phyloP scores from a whole-genome alignment of 1,284 basidiomycete genomes.

The Anthracocystis panici-leucophaei region DNA sequence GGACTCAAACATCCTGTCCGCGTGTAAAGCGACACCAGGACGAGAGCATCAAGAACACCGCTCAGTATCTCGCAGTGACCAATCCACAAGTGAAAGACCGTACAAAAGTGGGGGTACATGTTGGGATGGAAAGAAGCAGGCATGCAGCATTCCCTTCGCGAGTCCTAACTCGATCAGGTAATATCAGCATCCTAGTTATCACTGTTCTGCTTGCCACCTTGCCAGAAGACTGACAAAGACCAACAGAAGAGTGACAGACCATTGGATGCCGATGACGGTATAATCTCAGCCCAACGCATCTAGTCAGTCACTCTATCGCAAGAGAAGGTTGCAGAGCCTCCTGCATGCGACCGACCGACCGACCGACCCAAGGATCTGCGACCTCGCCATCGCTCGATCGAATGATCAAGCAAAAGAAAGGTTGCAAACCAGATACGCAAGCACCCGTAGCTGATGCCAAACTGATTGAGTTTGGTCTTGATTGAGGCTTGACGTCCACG shows the following conservation, averaged over 20 bases:
- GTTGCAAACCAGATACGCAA: slow-evolving; percentile 40
- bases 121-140: slow-evolving; percentile 17
- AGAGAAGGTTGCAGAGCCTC: background rate
- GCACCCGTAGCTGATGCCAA: slow-evolving; percentile 68
- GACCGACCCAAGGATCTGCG: slow-evolving; percentile 26
- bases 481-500: slow-evolving; percentile 33
- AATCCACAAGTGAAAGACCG: background rate
- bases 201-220: background rate
- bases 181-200: slow-evolving; percentile 39
- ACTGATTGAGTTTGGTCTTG: slow-evolving; percentile 51
- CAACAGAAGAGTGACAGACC: slow-evolving; percentile 5
- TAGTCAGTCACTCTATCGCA: slow-evolving; percentile 10
- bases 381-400: background rate
- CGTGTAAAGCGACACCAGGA: background rate
- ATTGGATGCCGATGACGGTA: slow-evolving; percentile 55
- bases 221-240: background rate
- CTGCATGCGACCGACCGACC: background rate
- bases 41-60: background rate
- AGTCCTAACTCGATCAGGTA: slow-evolving; percentile 70
- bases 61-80: background rate
- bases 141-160: slow-evolving; percentile 69
- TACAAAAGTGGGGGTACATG: slow-evolving; percentile 22
- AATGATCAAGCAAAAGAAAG: slow-evolving; percentile 6
- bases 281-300: slow-evolving; percentile 58
- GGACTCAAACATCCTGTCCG: background rate